Conservation (phyloP, 2,329 filamentous ascomycete genomes). For the Pestalotiopsis sp. region DNA sequence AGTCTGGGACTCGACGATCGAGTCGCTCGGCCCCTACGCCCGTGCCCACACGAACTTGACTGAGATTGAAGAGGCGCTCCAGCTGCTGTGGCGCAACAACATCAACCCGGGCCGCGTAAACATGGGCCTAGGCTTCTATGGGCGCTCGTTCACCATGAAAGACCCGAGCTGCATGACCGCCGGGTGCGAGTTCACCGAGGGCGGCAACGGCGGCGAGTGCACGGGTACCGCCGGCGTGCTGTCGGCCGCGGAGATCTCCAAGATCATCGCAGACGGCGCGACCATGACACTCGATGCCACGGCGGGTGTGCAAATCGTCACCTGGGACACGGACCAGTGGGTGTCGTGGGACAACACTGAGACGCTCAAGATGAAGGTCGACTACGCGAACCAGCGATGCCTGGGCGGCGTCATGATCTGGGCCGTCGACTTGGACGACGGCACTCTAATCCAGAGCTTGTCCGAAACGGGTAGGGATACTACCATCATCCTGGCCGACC, state of each 20-base stretch:
- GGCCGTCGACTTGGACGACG: not conserved
- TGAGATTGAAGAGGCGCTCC: constrained; percentile 42
- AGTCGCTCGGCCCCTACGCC: constrained; percentile 31
- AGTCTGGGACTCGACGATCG: constrained; percentile 27
- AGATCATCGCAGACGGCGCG: not conserved
- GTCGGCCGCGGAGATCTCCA: not conserved
- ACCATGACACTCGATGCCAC: not conserved
- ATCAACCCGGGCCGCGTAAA: constrained; percentile 37
- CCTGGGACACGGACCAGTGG: constrained; percentile 37
- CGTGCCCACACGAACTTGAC: constrained; percentile 48
- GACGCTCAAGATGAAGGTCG: constrained; percentile 34
- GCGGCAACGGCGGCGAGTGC: constrained; percentile 20
- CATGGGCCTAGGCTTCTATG: constrained; percentile 43
- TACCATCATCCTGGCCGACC: too few relatives aligned
- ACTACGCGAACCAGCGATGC: constrained; percentile 25
- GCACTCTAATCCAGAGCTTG: too few relatives aligned
- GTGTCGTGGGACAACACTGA: constrained; percentile 36
- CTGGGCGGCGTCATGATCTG: not conserved
- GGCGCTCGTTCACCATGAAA: constrained; percentile 20
- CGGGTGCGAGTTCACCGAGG: constrained; percentile 23
- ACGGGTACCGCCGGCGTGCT: constrained; percentile 14
- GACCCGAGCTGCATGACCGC: constrained; percentile 22
- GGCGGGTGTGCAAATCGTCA: constrained; percentile 27
- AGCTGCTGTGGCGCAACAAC: constrained; percentile 44
- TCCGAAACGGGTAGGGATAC: too few relatives aligned